Evolutionary conservation across 805 yeast genomes (phyloP).

Genomic region (Lipomyces starkeyi): DNA sequence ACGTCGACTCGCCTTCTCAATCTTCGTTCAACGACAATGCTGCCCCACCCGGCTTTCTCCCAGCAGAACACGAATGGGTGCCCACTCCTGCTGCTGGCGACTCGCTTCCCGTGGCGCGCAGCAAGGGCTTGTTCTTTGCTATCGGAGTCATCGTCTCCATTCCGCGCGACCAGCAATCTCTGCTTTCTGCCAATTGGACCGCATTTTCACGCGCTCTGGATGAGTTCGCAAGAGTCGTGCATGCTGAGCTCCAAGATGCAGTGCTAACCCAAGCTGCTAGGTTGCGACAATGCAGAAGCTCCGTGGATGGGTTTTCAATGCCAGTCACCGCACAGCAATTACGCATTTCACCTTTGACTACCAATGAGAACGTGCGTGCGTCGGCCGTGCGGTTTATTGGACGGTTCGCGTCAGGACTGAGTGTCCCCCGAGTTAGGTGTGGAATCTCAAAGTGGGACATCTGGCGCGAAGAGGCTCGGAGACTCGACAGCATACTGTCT

Average conservation of each 20-base stretch:
- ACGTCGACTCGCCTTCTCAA: not conserved
- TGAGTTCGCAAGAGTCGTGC: slow-evolving; percentile 7
- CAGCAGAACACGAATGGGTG: not conserved
- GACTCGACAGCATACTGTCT: not conserved
- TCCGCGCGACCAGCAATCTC: not conserved
- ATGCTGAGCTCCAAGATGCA: slow-evolving; percentile 6
- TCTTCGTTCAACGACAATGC: not conserved
- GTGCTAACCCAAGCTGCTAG: not conserved
- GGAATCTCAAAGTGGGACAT: slow-evolving; percentile 10
- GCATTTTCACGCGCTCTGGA: slow-evolving; percentile 10
- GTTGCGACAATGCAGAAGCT: not conserved
- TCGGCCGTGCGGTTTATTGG: not conserved
- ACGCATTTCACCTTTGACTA: not conserved
- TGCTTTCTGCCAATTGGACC: slow-evolving; percentile 8
- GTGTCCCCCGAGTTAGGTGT: slow-evolving; percentile 10
- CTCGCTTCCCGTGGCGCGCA: slow-evolving; percentile 2
- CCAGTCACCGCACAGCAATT: not conserved
- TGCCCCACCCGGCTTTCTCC: not conserved
- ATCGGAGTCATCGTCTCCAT: slow-evolving; percentile 6
- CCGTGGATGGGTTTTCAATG: not conserved
- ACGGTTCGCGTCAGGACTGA: slow-evolving; percentile 4
- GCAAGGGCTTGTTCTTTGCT: slow-evolving; percentile 10
- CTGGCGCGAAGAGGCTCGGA: slow-evolving; percentile 11
- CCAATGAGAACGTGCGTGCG: slow-evolving; percentile 7
- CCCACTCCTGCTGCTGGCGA: slow-evolving; percentile 8